Evolutionary conservation across 2,329 filamentous ascomycete species (phyloP).

Genomic region (Aspergillus sp.): DNA sequence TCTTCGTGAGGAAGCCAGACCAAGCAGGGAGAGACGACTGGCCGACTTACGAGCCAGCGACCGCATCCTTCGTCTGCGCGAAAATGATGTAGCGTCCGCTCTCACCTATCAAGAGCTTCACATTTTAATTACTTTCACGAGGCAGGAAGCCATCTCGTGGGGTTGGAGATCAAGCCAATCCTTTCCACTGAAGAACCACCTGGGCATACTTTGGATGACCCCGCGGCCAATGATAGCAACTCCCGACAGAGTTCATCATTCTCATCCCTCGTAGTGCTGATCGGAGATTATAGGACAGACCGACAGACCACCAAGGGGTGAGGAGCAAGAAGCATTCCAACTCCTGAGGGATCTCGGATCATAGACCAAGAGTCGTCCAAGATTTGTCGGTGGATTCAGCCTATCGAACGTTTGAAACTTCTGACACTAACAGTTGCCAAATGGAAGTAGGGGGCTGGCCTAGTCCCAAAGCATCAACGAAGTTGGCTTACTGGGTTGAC

Average conservation of each 20-base stretch:
- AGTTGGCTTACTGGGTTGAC: neutral
- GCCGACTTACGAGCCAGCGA: neutral
- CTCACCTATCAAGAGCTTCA: neutral
- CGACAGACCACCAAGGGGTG: neutral
- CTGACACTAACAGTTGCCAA: neutral
- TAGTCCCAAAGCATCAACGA: neutral
- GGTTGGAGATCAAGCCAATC: neutral
- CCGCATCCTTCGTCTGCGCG: neutral
- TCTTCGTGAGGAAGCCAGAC: neutral
- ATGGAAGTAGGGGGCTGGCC: neutral
- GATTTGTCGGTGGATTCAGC: neutral
- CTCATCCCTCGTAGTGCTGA: conserved; percentile 8
- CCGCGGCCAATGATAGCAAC: neutral
- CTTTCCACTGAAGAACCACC: neutral
- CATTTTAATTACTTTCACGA: neutral
- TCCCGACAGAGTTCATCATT: neutral
- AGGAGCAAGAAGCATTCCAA: neutral
- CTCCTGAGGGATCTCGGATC: neutral
- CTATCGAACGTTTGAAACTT: neutral
- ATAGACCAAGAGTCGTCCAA: neutral
- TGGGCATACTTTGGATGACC: neutral
- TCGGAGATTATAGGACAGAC: conserved; percentile 8
- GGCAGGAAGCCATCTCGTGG: neutral
- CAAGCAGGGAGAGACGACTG: neutral
- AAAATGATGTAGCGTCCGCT: neutral